Percentiles rank a stretch among this genome's conserved stretches.
Conservation (phyloP, 371 early-diverging fungal species). For the Parasitella parasitica region DNA sequence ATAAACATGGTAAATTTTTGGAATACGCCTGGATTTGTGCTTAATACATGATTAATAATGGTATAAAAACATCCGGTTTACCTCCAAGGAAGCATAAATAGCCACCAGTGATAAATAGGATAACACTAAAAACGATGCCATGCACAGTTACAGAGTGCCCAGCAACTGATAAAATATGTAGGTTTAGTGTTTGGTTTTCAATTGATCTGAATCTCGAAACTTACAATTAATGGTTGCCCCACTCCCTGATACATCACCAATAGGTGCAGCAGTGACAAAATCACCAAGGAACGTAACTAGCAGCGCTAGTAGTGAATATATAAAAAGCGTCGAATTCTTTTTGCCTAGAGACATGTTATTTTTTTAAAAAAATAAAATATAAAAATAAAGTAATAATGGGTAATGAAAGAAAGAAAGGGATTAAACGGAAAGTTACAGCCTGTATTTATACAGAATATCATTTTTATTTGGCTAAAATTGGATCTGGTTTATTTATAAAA, state of each 20-base stretch:
- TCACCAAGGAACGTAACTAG: slow-evolving; percentile 18
- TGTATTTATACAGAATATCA: neutral
- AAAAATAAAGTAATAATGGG: neutral
- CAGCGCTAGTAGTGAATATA: slow-evolving; percentile 14
- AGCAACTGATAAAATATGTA: slow-evolving; percentile 21
- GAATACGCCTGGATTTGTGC: slow-evolving; percentile 44
- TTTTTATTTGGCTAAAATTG: neutral
- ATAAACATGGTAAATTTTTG: slow-evolving; percentile 63
- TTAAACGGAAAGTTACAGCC: neutral
- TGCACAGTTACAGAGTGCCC: slow-evolving; percentile 46
- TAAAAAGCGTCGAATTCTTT: slow-evolving; percentile 11
- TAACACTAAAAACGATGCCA: slow-evolving; percentile 51
- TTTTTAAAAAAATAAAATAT: no score
- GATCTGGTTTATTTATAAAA: neutral
- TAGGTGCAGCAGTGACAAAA: slow-evolving; percentile 24
- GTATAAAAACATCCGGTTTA: slow-evolving; percentile 12
- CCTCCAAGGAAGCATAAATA: slow-evolving; percentile 50
- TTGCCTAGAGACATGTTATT: slow-evolving; percentile 13
- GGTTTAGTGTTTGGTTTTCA: neutral
- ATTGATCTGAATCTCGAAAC: neutral
- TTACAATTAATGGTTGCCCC: slow-evolving; percentile 23
- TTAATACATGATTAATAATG: neutral
- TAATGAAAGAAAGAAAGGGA: neutral
- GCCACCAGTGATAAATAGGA: slow-evolving; percentile 50
- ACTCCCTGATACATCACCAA: slow-evolving; percentile 4